Conservation (phyloP, 148 eudicot species). For the Arbutus unedo region DNA sequence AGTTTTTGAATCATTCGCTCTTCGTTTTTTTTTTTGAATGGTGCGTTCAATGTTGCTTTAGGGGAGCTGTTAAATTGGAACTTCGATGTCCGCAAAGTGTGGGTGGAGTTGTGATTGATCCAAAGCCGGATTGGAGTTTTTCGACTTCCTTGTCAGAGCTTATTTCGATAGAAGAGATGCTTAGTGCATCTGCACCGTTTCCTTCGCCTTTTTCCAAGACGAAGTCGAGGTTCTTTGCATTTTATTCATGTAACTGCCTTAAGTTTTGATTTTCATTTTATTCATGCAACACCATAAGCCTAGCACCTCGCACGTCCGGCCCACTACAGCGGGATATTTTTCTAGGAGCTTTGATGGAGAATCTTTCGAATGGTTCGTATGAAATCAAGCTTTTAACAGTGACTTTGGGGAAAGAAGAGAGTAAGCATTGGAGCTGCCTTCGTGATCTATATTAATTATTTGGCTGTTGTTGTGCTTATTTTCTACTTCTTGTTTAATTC, state of each 20-base stretch:
- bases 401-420: conserved; percentile 1
- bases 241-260: not conserved
- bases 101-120: conserved; percentile 55
- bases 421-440: not conserved
- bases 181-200: conserved; percentile 27
- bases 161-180: conserved; percentile 48
- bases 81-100: conserved; percentile 36
- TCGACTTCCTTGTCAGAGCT: conserved; percentile 54
- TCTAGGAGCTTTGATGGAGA: not conserved
- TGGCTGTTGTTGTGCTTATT: not conserved
- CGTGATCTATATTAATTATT: not conserved
- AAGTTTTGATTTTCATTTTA: not conserved
- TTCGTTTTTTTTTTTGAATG: not conserved
- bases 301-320: no score
- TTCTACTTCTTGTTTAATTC: not conserved
- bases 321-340: not conserved
- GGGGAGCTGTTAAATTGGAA: conserved; percentile 55
- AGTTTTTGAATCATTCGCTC: not conserved
- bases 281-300: not conserved
- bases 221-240: conserved; percentile 30
- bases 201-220: conserved; percentile 43
- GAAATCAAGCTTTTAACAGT: conserved; percentile 1
- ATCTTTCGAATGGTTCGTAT: not conserved
- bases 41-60: conserved; percentile 16
- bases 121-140: conserved; percentile 81